Evolutionary conservation across 805 yeast species (phyloP).

Genomic region (Candida broadrunensis): DNA sequence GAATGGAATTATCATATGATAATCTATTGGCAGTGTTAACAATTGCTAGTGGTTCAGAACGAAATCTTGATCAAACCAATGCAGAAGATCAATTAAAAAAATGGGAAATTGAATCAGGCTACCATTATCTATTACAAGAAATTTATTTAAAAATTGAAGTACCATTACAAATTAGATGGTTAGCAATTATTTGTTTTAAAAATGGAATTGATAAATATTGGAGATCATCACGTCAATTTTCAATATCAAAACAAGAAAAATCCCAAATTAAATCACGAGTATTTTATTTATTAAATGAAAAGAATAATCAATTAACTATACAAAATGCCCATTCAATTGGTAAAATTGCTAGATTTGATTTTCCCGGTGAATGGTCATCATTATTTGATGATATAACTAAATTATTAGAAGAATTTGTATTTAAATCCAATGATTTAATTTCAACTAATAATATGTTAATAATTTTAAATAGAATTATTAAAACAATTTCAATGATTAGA

Average conservation of each 20-base stretch:
- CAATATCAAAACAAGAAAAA: conserved; percentile 65
- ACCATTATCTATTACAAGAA: conserved; percentile 53
- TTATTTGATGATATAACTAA: conserved; percentile 63
- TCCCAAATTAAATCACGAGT: conserved; percentile 53
- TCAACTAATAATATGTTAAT: conserved; percentile 61
- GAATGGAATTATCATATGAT: conserved; percentile 22
- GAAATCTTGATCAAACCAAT: conserved; percentile 49
- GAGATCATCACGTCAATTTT: conserved; percentile 63
- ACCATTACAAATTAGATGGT: conserved; percentile 74
- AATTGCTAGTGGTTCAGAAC: conserved; percentile 36
- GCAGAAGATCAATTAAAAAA: conserved; percentile 69
- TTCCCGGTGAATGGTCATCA: conserved; percentile 83
- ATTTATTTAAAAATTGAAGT: conserved; percentile 56
- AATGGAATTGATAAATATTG: conserved; percentile 84
- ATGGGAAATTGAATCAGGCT: conserved; percentile 69
- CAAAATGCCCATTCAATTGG: conserved; percentile 87
- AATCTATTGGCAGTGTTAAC: conserved; percentile 26
- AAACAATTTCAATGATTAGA: conserved; percentile 68
- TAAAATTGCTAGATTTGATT: conserved; percentile 76
- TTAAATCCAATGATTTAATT: conserved; percentile 42
- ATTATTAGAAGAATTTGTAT: conserved; percentile 42
- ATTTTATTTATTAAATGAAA: conserved; percentile 61
- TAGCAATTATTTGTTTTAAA: conserved; percentile 82
- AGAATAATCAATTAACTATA: conserved; percentile 67
- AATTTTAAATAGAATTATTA: conserved; percentile 74